Conservation (phyloP, 495 filamentous ascomycete genomes). For the Chaetomium fimeti region DNA sequence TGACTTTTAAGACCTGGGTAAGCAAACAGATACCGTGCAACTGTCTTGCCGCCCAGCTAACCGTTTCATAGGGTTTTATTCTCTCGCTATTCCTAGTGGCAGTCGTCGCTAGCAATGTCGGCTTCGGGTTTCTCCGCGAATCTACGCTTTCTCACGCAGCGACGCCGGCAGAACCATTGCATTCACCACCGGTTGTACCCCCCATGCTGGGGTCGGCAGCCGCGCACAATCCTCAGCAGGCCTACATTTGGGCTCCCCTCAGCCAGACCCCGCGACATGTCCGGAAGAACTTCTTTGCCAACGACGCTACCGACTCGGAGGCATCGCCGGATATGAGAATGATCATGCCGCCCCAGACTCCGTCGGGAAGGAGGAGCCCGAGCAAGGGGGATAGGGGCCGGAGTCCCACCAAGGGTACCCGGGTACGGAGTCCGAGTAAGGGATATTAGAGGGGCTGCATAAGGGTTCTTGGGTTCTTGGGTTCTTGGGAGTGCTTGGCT, state of each 20-base stretch:
- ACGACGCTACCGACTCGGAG: slow-evolving; percentile 47
- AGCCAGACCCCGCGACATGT: slow-evolving; percentile 44
- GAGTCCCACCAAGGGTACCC: slow-evolving; percentile 42
- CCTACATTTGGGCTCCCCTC: slow-evolving; percentile 46
- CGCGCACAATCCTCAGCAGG: slow-evolving; percentile 38
- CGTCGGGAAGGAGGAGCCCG: slow-evolving; percentile 42
- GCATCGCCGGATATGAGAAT: slow-evolving; percentile 38
- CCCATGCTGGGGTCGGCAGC: slow-evolving; percentile 30
- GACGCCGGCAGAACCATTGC: slow-evolving; percentile 29
- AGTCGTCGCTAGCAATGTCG: slow-evolving; percentile 57
- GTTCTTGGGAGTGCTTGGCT: background rate
- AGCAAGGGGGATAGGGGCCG: slow-evolving; percentile 46
- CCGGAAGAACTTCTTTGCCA: slow-evolving; percentile 34
- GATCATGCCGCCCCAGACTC: slow-evolving; percentile 43
- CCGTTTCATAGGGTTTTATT: slow-evolving; percentile 48
- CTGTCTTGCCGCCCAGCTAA: slow-evolving; percentile 22
- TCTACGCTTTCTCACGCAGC: slow-evolving; percentile 25
- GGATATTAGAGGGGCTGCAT: slow-evolving; percentile 29
- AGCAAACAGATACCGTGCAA: slow-evolving; percentile 44
- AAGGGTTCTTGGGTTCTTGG: background rate
- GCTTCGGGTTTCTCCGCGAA: slow-evolving; percentile 45
- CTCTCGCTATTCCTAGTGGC: slow-evolving; percentile 56
- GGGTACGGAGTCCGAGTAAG: slow-evolving; percentile 41
- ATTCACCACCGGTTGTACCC: slow-evolving; percentile 35
- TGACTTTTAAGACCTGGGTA: slow-evolving; percentile 59